phyloP scores from a whole-genome alignment of 768 basidiomycete genomes.

The Neoboletus brunneissimus region DNA sequence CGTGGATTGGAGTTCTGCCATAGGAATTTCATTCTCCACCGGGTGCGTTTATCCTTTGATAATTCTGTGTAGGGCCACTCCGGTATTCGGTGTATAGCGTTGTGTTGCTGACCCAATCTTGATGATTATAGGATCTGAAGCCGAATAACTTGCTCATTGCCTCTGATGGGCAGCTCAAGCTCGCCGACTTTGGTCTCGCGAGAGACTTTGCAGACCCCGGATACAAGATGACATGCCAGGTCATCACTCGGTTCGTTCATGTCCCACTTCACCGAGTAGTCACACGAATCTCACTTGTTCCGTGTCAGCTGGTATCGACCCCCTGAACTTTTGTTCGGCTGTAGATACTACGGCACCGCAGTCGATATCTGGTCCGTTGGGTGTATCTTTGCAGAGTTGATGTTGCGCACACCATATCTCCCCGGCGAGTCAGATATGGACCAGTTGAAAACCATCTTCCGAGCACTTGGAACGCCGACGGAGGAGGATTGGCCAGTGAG shows the following conservation, averaged over 20 bases:
- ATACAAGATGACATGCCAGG: constrained; percentile 96
- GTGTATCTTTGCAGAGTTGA: constrained; percentile 96
- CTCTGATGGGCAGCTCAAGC: constrained; percentile 86
- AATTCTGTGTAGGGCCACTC: constrained; percentile 9
- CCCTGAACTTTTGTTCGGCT: constrained; percentile 90
- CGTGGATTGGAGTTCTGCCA: constrained; percentile 99
- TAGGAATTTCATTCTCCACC: constrained; percentile 88
- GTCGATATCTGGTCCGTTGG: constrained; percentile 98
- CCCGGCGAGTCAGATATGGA: constrained; percentile 97
- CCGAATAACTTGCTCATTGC: constrained; percentile 97
- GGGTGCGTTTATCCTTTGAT: constrained; percentile 51
- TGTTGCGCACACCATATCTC: constrained; percentile 93
- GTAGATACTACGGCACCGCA: constrained; percentile 84
- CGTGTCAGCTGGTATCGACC: constrained; percentile 94
- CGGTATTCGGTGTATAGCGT: background rate
- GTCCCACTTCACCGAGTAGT: background rate
- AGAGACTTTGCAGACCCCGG: constrained; percentile 94
- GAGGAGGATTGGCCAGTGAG: constrained; percentile 97
- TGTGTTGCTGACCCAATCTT: constrained; percentile 10
- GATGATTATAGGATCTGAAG: constrained; percentile 76
- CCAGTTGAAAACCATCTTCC: constrained; percentile 91
- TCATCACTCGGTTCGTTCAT: constrained; percentile 82
- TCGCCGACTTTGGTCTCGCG: constrained; percentile 98
- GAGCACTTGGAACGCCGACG: constrained; percentile 91
- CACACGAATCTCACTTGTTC: background rate